Base-by-base conservation (phyloP, 768 basidiomycete genomes). In the Macrocybe gigantea region DNA sequence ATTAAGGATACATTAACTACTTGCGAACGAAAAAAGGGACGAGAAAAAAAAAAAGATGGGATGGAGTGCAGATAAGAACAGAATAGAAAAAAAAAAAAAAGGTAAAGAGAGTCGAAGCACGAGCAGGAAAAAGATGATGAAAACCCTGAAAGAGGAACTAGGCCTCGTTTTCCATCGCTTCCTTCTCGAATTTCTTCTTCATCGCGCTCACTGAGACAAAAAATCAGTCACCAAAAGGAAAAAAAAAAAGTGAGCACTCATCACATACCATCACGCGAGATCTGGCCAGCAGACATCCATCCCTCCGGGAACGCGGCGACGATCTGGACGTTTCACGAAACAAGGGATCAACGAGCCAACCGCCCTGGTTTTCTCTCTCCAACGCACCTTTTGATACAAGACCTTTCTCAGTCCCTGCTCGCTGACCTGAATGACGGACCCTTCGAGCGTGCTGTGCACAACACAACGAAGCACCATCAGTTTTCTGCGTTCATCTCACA, bases 251-350 rank as follows among this genome's bases (percentile, higher is more conserved):
- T 13, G 7, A 4, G 50, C 31, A 5, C n/a, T 39, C 30, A 48
- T 29, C 41, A 47, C 54, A 33, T 44, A 90, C 88, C 86, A 73
- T 93, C 90, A 58, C 90, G 75, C 33, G 88, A 90, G 50, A 93
- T 88, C 62, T 89, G 86, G 3, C 88, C 86, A 2, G 87, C 88
- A 30, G 83, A 81, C 69, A 92, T 80, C 90, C 90, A 93, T 9
- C 87, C 87, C 0, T 82, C 72, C 0, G 89, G 90, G 64, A 88
- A 93, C 1, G 80, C 80, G n/a, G 74, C 76, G 0, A 91, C 84
- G 49, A 93, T 89, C 82, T 83, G 47, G 12, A 43, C 35, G 35
- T 5, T 9, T 1, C 12, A n/a, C 22, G 7, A 7, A 33, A 9
- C 29, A 6, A 38, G 36, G 7, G n/a, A 31, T 11, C 22, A 14